These are phyloP conservation scores for Tolypocladium amazonense DNA, from an alignment of 2,329 filamentous ascomycete species.

Conservation along the genomic window DNA sequence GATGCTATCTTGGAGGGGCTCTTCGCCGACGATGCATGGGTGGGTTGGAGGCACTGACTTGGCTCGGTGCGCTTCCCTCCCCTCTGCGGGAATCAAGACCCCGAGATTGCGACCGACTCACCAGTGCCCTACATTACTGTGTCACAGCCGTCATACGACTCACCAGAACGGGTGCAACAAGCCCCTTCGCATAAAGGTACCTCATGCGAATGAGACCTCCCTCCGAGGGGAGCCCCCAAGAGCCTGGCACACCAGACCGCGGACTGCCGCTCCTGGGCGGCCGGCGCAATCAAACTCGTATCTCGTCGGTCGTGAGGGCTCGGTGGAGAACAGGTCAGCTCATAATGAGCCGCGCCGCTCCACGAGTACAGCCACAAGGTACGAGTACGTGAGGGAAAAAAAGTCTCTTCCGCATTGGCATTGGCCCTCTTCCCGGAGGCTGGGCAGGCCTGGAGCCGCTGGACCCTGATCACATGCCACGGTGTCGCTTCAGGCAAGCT, in stretches of 20 bases:
- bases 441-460: background rate
- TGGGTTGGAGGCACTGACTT: background rate
- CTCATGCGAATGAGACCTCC: background rate
- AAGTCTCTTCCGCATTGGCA: background rate
- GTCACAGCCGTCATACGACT: background rate
- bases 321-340: background rate
- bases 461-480: background rate
- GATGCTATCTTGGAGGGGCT: background rate
- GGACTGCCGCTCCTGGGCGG: background rate
- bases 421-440: background rate
- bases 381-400: background rate
- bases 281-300: background rate
- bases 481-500: background rate
- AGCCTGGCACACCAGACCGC: background rate
- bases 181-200: background rate
- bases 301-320: background rate
- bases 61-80: background rate
- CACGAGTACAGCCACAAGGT: too few species aligned
- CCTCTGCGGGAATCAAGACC: background rate
- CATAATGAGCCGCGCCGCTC: background rate
- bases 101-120: background rate
- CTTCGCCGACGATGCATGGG: background rate
- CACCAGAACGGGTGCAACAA: background rate
- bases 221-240: background rate
- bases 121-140: background rate